Evolutionary conservation across 805 yeast species (phyloP).

Genomic region (Cephaloascus albidus): DNA sequence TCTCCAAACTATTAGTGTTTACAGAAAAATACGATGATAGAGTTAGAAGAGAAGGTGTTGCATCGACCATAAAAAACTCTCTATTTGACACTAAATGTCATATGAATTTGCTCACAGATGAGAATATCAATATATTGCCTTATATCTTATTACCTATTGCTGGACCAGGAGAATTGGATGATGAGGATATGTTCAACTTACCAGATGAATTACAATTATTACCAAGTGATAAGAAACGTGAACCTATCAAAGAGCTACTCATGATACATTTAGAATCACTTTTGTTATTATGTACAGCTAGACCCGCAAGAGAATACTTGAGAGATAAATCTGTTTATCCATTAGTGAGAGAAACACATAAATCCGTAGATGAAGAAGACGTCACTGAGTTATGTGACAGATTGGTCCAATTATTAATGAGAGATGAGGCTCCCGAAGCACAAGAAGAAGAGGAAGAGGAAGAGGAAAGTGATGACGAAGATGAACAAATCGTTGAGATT

Average conservation of each 20-base stretch:
- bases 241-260: slow-evolving; percentile 56
- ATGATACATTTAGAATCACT: slow-evolving; percentile 73
- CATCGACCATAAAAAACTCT: slow-evolving; percentile 85
- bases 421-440: slow-evolving; percentile 63
- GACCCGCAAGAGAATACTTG: slow-evolving; percentile 61
- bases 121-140: slow-evolving; percentile 65
- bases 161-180: slow-evolving; percentile 64
- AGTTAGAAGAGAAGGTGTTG: slow-evolving; percentile 84
- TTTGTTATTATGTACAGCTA: slow-evolving; percentile 70
- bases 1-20: slow-evolving; percentile 74
- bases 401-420: slow-evolving; percentile 81
- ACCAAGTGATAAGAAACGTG: slow-evolving; percentile 69
- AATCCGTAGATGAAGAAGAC: slow-evolving; percentile 27
- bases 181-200: slow-evolving; percentile 76
- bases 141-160: slow-evolving; percentile 77
- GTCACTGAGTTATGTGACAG: slow-evolving; percentile 71
- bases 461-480: slow-evolving; percentile 40
- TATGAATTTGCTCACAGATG: slow-evolving; percentile 45
- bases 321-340: slow-evolving; percentile 83
- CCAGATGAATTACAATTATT: slow-evolving; percentile 84
- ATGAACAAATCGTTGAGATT: slow-evolving; percentile 44
- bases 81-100: slow-evolving; percentile 75
- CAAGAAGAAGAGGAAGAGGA: slow-evolving; percentile 37
- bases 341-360: slow-evolving; percentile 77
- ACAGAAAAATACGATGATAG: slow-evolving; percentile 73